phyloP scores from a whole-genome alignment of 176 grass and related monocot species.

The Aegilops speltoides region DNA sequence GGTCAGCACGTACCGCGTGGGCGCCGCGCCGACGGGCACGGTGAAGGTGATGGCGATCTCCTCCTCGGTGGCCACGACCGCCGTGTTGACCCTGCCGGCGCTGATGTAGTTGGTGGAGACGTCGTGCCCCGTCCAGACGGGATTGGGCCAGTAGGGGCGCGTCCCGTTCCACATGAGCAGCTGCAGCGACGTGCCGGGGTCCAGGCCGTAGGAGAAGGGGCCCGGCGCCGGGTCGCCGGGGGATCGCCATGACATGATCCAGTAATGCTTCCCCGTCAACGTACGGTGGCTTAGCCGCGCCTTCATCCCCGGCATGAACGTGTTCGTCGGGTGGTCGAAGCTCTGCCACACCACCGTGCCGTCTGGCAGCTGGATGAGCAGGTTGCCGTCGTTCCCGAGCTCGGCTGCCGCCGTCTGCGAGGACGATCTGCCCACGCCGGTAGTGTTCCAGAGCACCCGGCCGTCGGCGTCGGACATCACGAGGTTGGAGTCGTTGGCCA shows the following conservation, averaged over 20 bases:
- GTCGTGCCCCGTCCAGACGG: slow-evolving; percentile 36
- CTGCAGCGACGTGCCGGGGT: slow-evolving; percentile 37
- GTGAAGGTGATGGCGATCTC: background rate
- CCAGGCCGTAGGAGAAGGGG: slow-evolving; percentile 40
- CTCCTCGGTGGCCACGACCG: background rate
- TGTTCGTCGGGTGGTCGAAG: slow-evolving; percentile 47
- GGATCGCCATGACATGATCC: slow-evolving; percentile 42
- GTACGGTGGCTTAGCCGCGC: background rate
- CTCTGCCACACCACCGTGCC: slow-evolving; percentile 32
- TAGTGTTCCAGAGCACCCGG: slow-evolving; percentile 9
- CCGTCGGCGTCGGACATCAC: slow-evolving; percentile 23
- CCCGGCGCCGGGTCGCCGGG: slow-evolving; percentile 37
- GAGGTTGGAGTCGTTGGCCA: background rate
- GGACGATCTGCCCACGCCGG: background rate
- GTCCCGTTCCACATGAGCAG: slow-evolving; percentile 29
- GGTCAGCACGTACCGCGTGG: slow-evolving; percentile 20
- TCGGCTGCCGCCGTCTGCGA: background rate
- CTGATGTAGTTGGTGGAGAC: background rate
- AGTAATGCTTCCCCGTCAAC: background rate
- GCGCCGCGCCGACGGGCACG: slow-evolving; percentile 7
- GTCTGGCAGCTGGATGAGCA: slow-evolving; percentile 4
- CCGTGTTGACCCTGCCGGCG: background rate
- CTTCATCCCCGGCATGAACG: slow-evolving; percentile 39
- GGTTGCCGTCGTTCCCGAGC: slow-evolving; percentile 42
- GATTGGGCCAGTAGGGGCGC: slow-evolving; percentile 23